Evolutionary conservation across 148 eudicot species (phyloP), one percentile per base, ranked within the genome.

Genomic region (Pharnaceum exiguum): DNA sequence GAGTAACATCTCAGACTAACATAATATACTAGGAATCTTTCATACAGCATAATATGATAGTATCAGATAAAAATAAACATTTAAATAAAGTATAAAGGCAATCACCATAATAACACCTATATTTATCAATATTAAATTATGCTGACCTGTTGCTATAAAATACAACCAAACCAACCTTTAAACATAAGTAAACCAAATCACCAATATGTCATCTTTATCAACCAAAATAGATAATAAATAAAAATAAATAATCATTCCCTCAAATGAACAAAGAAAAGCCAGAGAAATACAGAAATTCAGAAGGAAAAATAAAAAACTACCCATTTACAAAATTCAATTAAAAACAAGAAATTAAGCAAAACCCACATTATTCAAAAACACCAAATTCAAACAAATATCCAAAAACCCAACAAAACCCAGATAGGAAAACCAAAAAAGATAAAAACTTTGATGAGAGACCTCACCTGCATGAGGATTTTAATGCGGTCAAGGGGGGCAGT

Each of bases 401-500:
- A 11, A 15, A 17, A 11, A n/a, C n/a, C n/a, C n/a, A 23, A 23
- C 26, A 22, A 3, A 23, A 55, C 1, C 19, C 16, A 7, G 2
- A 5, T 4, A 11, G 28, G 16, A 28, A 38, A 28, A 13, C 3
- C 0, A n/a, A 1, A 5, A 51, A 10, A n/a, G n/a, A n/a, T n/a
- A n/a, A n/a, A n/a, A n/a, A n/a, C n/a, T n/a, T n/a, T n/a, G n/a
- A n/a, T n/a, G n/a, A n/a, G n/a, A n/a, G n/a, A n/a, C 46, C 7
- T 10, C 32, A 83, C 97, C 90, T 90, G 97, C 97, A 90, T 82
- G 31, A 90, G 85, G 51, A 91, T 85, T 87, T 91, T 91, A 44
- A 87, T 76, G 1, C 97, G 87, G 63, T 91, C 96, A 26, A 87
- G 94, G 16, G 97, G 97, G 9, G 96, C 97, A 10, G 90, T 91